Conservation (phyloP, 2,329 filamentous ascomycete species). For the Colletotrichum musae region DNA sequence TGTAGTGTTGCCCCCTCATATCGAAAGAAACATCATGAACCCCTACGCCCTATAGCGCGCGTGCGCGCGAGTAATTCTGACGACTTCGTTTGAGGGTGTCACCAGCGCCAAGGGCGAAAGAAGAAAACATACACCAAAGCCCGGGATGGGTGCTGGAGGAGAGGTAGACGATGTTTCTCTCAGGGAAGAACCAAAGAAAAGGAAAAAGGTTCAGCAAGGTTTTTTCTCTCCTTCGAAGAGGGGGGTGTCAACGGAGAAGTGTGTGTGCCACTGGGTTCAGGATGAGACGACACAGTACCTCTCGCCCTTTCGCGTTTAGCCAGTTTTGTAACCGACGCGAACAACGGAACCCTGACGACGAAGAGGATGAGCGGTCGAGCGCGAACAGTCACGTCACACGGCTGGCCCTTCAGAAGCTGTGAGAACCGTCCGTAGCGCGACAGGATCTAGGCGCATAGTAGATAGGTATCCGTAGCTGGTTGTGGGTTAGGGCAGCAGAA, state of each 20-base stretch:
- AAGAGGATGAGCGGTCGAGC: background rate
- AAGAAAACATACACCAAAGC: background rate
- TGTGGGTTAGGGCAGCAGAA: conserved; percentile 2
- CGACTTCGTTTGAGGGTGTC: conserved; percentile 4
- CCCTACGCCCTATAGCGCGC: background rate
- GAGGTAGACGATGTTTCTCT: background rate
- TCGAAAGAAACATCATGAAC: background rate
- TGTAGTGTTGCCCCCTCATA: background rate
- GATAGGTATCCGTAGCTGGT: too few relatives aligned
- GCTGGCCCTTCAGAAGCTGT: background rate
- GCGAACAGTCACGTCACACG: conserved; percentile 3
- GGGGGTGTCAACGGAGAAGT: background rate
- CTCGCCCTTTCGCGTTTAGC: conserved; percentile 25
- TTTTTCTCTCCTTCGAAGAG: background rate
- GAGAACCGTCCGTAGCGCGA: background rate
- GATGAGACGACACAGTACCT: background rate
- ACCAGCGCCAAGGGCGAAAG: background rate
- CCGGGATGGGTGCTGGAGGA: background rate
- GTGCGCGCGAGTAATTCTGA: background rate
- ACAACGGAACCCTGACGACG: conserved; percentile 22
- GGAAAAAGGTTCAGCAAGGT: conserved; percentile 4
- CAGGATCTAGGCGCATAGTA: background rate
- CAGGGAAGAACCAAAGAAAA: background rate
- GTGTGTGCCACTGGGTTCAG: background rate
- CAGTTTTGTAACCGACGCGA: conserved; percentile 21